Evolutionary conservation across 73 alveolate genomes (phyloP).

Genomic region (Paramecium sexaurelia): DNA sequence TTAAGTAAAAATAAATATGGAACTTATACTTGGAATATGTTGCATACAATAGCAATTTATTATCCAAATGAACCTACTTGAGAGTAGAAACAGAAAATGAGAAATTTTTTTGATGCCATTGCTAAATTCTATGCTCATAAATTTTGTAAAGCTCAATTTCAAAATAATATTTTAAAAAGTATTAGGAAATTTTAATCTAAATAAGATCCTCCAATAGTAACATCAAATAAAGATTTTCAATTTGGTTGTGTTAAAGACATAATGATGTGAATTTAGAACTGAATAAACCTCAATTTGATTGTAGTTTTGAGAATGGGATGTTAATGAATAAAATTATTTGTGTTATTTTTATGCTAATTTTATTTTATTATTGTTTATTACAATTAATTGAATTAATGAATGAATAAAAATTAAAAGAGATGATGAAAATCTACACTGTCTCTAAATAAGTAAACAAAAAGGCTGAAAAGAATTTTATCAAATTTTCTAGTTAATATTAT

Average conservation of each 20-base stretch:
- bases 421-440: neutral
- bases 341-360: neutral
- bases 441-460: neutral
- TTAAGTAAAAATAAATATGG: conserved; percentile 18
- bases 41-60: conserved; percentile 65
- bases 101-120: conserved; percentile 43
- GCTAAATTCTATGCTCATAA: conserved; percentile 64
- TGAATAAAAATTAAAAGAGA: neutral
- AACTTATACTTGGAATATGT: conserved; percentile 57
- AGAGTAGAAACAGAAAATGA: conserved; percentile 61
- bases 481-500: neutral
- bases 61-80: conserved; percentile 63
- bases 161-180: conserved; percentile 50
- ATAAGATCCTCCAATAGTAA: conserved; percentile 60
- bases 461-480: conserved; percentile 29
- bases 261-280: conserved; percentile 54
- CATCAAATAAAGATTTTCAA: conserved; percentile 4
- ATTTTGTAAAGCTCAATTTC: conserved; percentile 44
- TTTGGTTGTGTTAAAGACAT: conserved; percentile 65
- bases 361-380: neutral
- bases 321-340: conserved; percentile 36
- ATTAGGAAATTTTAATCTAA: neutral
- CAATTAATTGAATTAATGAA: neutral
- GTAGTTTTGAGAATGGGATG: conserved; percentile 68
- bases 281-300: conserved; percentile 38